Base-by-base conservation (phyloP, 306 rosid genomes). In the Acacia confusa region DNA sequence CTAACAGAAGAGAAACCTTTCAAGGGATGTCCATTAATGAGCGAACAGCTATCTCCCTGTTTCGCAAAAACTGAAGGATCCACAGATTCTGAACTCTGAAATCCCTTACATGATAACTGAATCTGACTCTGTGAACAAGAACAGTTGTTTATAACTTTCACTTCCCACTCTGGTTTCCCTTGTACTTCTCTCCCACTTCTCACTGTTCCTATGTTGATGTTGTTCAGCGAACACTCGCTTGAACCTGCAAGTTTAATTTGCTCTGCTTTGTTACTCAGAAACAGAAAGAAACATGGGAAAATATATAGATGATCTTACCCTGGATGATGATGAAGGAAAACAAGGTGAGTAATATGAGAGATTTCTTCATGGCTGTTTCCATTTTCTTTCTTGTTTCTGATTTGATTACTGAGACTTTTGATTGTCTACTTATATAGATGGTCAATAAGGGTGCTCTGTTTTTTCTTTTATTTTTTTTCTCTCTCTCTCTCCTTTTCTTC, bases 121-220 rank as follows among this genome's bases (percentile, higher is more conserved):
- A 92, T 81, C 43, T 28, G 30, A 38, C 65, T 74, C 50, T 87
- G 94, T 25, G 84, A 20, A 41, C 92, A 90, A 0, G 22, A 4
- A 43, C 94, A 88, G 30, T 77, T 88, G 84, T 92, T 92, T 64
- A 78, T 82, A 82, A 92, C 91, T 14, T 65, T 79, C 72, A 92
- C 91, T 15, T 84, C 58, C 97, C 97, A 87, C 82, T 88, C 97
- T 0, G 97, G 86, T 27, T 85, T 30, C 1, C 91, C 90, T 16
- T 64, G 17, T 4, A 81, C 36, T 66, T 58, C 81, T 60, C 84
- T 81, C 27, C 94, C 94, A 13, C 84, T 92, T 79, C 87, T 32
- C 45, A 20, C 53, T 14, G 92, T 88, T 25, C 87, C 90, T 30
- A 88, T 80, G 80, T 84, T 83, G 53, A 88, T 84, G 85, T 86